phyloP scores from a whole-genome alignment of 1,284 basidiomycete genomes.

The Microbotryum lychnidis-dioicae region DNA sequence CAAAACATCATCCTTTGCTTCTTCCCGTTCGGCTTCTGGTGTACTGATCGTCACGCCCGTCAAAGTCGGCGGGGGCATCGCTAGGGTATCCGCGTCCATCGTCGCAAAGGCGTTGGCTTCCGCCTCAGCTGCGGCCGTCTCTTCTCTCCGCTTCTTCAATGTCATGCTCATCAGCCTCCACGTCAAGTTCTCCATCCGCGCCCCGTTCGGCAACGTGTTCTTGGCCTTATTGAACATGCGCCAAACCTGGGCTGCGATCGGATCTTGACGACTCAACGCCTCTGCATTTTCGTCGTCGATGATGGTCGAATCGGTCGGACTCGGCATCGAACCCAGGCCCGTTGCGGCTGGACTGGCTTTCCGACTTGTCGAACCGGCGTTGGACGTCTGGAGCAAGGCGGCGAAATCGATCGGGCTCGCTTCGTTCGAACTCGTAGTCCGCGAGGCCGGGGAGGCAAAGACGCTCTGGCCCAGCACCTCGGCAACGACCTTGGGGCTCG shows the following conservation, averaged over 20 bases:
- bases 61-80: conserved; percentile 5
- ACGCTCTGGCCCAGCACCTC: conserved; percentile 21
- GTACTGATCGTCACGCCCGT: conserved; percentile 11
- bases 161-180: conserved; percentile 98
- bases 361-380: neutral
- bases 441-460: conserved; percentile 2
- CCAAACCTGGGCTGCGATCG: conserved; percentile 91
- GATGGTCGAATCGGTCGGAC: conserved; percentile 18
- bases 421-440: conserved; percentile 7
- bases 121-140: conserved; percentile 15
- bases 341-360: neutral
- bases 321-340: neutral
- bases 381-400: conserved; percentile 1
- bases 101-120: neutral
- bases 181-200: conserved; percentile 93
- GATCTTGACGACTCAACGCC: conserved; percentile 52
- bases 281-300: conserved; percentile 32
- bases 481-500: conserved; percentile 20
- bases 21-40: conserved; percentile 17
- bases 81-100: neutral
- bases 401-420: conserved; percentile 9
- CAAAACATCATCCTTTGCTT: conserved; percentile 15
- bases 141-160: conserved; percentile 60
- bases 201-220: conserved; percentile 76
- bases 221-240: conserved; percentile 89